Evolutionary conservation across 1,284 basidiomycete genomes (phyloP), one percentile per base, ranked within the genome.

Genomic region (Caloboletus inedulis): DNA sequence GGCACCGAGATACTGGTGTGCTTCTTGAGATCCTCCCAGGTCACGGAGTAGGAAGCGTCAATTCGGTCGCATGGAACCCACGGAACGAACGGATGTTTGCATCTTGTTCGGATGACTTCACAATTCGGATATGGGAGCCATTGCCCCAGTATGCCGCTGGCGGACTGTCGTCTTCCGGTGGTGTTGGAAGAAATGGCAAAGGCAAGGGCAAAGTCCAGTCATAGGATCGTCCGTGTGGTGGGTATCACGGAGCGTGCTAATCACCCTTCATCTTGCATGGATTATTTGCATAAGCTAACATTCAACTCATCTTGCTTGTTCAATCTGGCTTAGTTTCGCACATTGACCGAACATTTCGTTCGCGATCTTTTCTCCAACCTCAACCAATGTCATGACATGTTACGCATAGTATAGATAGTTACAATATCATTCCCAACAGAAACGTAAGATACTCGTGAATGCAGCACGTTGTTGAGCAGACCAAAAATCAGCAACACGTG

Each of bases 51-150:
- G 94, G 94, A 35, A 89, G 88, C 53, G 95, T 99, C 55, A 99
- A 98, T 69, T 87, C 89, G 18, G 94, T 99, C 10, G 90, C 94
- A 14, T 99, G 97, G 97, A 96, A 98, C 71, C 94, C 93, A 23
- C 78, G 77, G 55, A 85, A 91, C 57, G 80, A 86, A 60, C 81
- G 82, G 53, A 91, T 98, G 81, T 96, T 99, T 72, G 96, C 96
- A 27, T 91, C 89, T 36, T 94, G 92, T 70, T 92, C 91, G 45
- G 93, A 96, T 69, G 93, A 96, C 71, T 73, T 74, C 51, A 90
- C 87, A 4, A 83, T 96, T 64, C 85, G 89, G 54, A 85, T 91
- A 76, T 91, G 89, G 90, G 88, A 90, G 69, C 78, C 86, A 35
- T 74, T 80, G 30, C 74, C 77, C 50, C 61, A 55, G 36, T 55